Evolutionary conservation across 257 asterid species (phyloP).

Genomic region (Lithospermum erythrorhizon): DNA sequence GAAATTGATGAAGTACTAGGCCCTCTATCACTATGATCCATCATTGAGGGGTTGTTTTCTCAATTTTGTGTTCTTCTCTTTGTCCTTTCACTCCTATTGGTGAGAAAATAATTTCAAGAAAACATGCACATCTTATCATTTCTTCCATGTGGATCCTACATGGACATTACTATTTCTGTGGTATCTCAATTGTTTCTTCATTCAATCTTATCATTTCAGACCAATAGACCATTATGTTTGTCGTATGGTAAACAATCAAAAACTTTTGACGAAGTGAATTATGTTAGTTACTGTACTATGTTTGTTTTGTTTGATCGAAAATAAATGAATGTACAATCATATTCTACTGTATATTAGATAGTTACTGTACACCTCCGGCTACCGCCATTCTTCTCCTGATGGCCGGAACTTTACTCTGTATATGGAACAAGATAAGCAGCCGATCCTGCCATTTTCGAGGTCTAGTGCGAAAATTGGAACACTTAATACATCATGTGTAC

Average conservation of each 20-base stretch:
- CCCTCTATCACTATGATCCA: neutral
- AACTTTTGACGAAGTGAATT: neutral
- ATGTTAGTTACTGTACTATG: neutral
- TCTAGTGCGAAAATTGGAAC: too few species aligned
- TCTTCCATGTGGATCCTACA: neutral
- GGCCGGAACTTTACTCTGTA: too few species aligned
- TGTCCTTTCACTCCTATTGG: neutral
- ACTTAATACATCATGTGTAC: too few species aligned
- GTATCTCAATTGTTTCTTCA: neutral
- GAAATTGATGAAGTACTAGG: neutral
- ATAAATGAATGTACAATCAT: neutral
- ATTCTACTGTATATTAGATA: neutral
- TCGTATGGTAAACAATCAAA: neutral
- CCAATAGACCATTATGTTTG: neutral
- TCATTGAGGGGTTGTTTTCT: neutral
- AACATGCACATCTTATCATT: neutral
- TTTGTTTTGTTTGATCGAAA: neutral
- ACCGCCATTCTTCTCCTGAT: too few species aligned
- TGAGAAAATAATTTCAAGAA: too few species aligned
- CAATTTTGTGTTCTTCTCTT: neutral
- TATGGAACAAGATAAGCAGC: too few species aligned
- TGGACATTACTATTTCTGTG: neutral
- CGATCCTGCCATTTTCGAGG: too few species aligned
- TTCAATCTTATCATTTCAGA: neutral
- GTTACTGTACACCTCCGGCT: too few species aligned